A percentile compares a stretch with the other conserved stretches of the same genome.
Conservation (phyloP, 202 grass and related monocot species). For the Elaeis oleifera region DNA sequence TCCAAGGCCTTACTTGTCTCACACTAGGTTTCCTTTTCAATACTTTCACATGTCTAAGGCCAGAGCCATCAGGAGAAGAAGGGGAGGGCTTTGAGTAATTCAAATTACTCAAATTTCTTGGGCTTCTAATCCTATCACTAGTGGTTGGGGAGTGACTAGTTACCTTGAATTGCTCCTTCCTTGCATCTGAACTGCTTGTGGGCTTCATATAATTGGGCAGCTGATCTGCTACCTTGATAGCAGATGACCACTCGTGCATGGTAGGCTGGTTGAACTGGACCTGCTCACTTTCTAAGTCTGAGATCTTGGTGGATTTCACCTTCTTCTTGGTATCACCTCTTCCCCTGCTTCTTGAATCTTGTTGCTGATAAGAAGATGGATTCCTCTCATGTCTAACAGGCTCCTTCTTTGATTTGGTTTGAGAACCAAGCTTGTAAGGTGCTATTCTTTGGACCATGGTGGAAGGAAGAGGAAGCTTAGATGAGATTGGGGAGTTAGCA, state of each 20-base stretch:
- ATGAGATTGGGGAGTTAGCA: too few species aligned
- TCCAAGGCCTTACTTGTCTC: constrained; percentile 20
- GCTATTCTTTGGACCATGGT: constrained; percentile 70
- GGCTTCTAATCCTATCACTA: neutral
- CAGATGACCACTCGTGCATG: constrained; percentile 4
- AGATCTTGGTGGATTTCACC: neutral
- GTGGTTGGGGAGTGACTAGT: neutral
- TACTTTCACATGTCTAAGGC: constrained; percentile 13
- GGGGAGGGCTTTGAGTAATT: neutral
- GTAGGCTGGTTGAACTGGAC: neutral
- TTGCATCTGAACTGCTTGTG: constrained; percentile 60
- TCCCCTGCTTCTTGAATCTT: neutral
- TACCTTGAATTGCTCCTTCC: constrained; percentile 28
- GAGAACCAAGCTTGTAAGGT: constrained; percentile 27
- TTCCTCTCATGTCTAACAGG: neutral
- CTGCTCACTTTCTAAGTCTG: neutral
- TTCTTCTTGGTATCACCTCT: neutral
- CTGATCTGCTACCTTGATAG: constrained; percentile 17
- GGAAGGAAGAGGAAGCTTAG: neutral
- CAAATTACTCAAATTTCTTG: neutral
- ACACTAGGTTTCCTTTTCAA: constrained; percentile 20
- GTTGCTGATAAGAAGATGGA: neutral
- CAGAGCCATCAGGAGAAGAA: constrained; percentile 9
- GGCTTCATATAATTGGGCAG: constrained; percentile 72
- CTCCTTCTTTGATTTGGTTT: constrained; percentile 10